These are phyloP conservation scores for Pogostemon cablin DNA, from an alignment of 257 asterid species.

Conservation along the genomic window DNA sequence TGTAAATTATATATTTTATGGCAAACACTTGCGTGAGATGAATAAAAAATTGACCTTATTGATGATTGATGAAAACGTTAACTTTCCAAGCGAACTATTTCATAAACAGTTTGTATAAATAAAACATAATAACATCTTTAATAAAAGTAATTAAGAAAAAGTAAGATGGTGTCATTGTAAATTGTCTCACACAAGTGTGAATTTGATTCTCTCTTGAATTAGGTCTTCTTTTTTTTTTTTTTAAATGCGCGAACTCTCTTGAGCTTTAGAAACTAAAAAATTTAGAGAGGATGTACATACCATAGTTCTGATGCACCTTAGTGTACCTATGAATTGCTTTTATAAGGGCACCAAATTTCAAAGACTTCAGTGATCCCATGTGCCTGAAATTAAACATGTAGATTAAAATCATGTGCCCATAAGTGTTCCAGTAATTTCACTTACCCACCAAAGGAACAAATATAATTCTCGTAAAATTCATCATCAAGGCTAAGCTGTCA, in stretches of 20 bases:
- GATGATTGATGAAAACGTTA: no score
- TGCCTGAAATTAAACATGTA: slow-evolving; percentile 46
- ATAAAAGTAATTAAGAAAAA: no score
- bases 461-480: background rate
- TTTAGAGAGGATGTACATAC: slow-evolving; percentile 37
- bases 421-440: background rate
- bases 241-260: background rate
- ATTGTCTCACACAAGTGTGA: no score
- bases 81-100: no score
- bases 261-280: background rate
- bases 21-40: no score
- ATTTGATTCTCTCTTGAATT: background rate
- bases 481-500: background rate
- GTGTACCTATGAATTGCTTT: slow-evolving; percentile 82
- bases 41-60: no score
- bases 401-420: background rate
- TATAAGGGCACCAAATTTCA: slow-evolving; percentile 71
- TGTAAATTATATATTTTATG: no score
- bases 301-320: slow-evolving; percentile 76
- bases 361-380: slow-evolving; percentile 64
- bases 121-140: no score
- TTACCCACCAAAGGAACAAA: background rate
- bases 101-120: no score
- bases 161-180: no score
- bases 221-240: background rate